Base-by-base conservation (phyloP, 2,329 filamentous ascomycete species). In the Annulohypoxylon truncatum region DNA sequence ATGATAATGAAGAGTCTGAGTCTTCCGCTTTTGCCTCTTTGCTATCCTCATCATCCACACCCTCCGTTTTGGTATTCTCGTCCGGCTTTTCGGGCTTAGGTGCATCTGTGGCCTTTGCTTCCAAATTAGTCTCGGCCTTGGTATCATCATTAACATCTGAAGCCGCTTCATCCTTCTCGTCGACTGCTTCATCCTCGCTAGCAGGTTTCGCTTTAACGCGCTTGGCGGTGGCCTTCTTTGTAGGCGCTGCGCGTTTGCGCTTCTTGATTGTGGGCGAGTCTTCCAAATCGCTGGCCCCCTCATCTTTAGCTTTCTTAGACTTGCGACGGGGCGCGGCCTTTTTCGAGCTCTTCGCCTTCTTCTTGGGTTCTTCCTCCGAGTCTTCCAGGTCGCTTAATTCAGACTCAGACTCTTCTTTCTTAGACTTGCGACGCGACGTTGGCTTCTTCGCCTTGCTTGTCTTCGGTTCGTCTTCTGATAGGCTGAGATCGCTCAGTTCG, bases 1-100 rank as follows among this genome's bases (percentile, higher is more conserved):
- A 85, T 0, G 92, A 95, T 78, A 93, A 81, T 57, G 92, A 90
- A 28, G 75, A 77, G 20, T 67, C 64, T 6, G 75, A 76, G 61
- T 77, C 74, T 20, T 74, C 66, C 15, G 54, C 68, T 12, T 51
- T 64, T 31, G 38, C 40, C 12, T 66, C 50, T 53, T 76, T 75
- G n/a, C 33, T 38, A n/a, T 69, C 69, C 33, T 71, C 38, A 13
- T 56, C 40, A n/a, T 40, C 63, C 6, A 10, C 33, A 4, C 53
- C 42, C 63, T 84, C 83, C 15, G 77, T 28, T 61, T 84, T 84
- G 13, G 75, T 59, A 72, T 79, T 70, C 77, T 79, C 71, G 66
- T 78, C 72, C 31, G 72, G 66, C 73, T 72, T 67, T 55, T 73
- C 70, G 5, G 51, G 79, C 72, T 78, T 83, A 68, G 71, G 77